Evolutionary conservation across 495 filamentous ascomycete genomes (phyloP).

Genomic region (Podospora pseudocomata): DNA sequence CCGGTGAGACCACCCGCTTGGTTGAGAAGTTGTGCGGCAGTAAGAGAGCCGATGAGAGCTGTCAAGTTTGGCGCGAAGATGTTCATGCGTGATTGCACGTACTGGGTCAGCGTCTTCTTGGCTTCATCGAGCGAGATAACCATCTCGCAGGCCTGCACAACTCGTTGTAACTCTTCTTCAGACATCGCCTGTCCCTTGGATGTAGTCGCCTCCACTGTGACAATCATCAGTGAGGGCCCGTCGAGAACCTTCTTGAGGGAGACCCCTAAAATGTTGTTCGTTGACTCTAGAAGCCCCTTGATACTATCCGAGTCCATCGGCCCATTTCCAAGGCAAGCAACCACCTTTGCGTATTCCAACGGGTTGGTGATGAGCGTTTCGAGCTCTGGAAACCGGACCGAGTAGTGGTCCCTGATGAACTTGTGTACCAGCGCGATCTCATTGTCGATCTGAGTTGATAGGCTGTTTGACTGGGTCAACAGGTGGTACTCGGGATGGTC

Average conservation of each 20-base stretch:
- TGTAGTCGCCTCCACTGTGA: slow-evolving; percentile 91
- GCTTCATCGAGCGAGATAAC: slow-evolving; percentile 81
- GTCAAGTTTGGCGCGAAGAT: slow-evolving; percentile 94
- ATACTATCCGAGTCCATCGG: slow-evolving; percentile 83
- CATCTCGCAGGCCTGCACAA: slow-evolving; percentile 80
- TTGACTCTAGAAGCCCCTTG: slow-evolving; percentile 64
- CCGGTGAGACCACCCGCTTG: slow-evolving; percentile 83
- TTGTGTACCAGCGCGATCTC: slow-evolving; percentile 94
- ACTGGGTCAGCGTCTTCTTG: slow-evolving; percentile 83
- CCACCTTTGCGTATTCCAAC: slow-evolving; percentile 92
- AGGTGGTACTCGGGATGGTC: slow-evolving; percentile 85
- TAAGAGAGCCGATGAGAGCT: slow-evolving; percentile 88
- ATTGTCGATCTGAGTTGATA: slow-evolving; percentile 84
- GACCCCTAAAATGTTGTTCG: slow-evolving; percentile 70
- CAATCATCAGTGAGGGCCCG: slow-evolving; percentile 87
- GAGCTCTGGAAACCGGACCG: slow-evolving; percentile 89
- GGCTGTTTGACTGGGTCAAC: slow-evolving; percentile 74
- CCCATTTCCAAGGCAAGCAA: slow-evolving; percentile 88
- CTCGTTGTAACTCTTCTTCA: slow-evolving; percentile 66
- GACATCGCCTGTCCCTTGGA: slow-evolving; percentile 76
- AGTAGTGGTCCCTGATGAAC: slow-evolving; percentile 92
- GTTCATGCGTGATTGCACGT: slow-evolving; percentile 96
- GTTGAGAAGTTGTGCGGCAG: slow-evolving; percentile 93
- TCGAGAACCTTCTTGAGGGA: slow-evolving; percentile 77
- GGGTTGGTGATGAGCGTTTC: slow-evolving; percentile 89